Evolutionary conservation across 2,329 filamentous ascomycete species (phyloP).

Genomic region (Geosmithia flava): DNA sequence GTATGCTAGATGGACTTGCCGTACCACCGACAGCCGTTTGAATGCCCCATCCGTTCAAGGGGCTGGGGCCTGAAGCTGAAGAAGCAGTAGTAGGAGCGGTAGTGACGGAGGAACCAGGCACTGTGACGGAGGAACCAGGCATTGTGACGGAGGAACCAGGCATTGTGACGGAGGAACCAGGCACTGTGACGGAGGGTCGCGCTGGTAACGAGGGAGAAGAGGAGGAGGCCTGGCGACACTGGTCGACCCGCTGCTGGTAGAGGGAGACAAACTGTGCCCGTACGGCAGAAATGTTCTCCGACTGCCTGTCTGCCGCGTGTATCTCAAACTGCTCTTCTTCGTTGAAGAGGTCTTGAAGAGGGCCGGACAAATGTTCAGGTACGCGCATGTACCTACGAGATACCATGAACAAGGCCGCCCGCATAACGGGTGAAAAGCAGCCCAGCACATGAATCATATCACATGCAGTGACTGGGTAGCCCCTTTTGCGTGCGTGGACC

Average conservation of each 20-base stretch:
- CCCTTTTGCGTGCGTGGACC: not conserved
- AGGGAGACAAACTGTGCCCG: not conserved
- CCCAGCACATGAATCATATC: constrained; percentile 11
- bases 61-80: too few species aligned
- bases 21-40: too few species aligned
- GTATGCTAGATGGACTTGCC: too few species aligned
- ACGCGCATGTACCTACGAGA: constrained; percentile 12
- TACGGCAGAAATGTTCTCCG: not conserved
- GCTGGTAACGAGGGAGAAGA: too few species aligned
- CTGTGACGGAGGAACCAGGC: too few species aligned
- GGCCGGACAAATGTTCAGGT: constrained; percentile 2
- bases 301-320: not conserved
- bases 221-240: too few species aligned
- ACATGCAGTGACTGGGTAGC: constrained; percentile 13
- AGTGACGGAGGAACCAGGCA: too few species aligned
- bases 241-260: not conserved
- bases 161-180: too few species aligned
- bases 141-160: too few species aligned
- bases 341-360: constrained; percentile 7
- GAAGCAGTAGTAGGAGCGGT: too few species aligned
- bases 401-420: constrained; percentile 14
- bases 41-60: too few species aligned
- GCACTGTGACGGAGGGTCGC: too few species aligned
- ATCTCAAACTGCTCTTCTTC: constrained; percentile 12
- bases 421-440: constrained; percentile 13